Base-by-base conservation (phyloP, 805 yeast species). In the Suhomyces sp. region DNA sequence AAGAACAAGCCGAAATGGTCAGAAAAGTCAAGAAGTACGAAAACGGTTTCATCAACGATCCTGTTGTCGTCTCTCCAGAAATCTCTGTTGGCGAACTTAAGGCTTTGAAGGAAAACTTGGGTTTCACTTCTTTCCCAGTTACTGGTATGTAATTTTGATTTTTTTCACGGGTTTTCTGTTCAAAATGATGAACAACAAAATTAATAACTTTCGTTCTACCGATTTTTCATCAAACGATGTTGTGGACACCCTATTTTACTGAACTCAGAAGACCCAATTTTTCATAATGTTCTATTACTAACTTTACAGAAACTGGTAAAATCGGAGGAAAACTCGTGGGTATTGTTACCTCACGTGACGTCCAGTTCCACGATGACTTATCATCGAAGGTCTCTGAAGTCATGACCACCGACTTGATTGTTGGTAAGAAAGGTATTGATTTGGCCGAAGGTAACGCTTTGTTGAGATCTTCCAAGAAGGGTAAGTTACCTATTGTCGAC, bases 161-260 rank as follows among this genome's bases (percentile, higher is more conserved):
- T 38, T 5, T 12, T 38, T 10, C 6, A 6, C 17, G 42, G 42
- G 24, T 38, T 13, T 38, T 38, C 13, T 38, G 17, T 9, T 27
- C 22, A 22, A 13, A 27, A 69, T 84, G 89, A 85, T 84, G 88
- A 85, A 79, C 67, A 67, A 68, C 66, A 49, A 60, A 46, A 59
- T 71, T 69, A 71, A 80, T 89, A 91, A 93, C 98, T 93, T 93
- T 93, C 99, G 98, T 93, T 93, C 99, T 93, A 87, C 98, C 96
- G 97, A 87, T 69, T 15, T 74, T 71, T 66, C 96, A 87, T 88
- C 94, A 85, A 86, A 87, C 96, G 94, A 91, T 88, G 96, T 83
- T 90, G 97, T 75, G 96, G 97, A 91, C 63, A 86, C 70, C 60
- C 63, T 71, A 66, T 65, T 69, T 48, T 31, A 44, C 58, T 57